Evolutionary conservation across 2,329 filamentous ascomycete genomes (phyloP).

Genomic region (Xylariaceae sp.): DNA sequence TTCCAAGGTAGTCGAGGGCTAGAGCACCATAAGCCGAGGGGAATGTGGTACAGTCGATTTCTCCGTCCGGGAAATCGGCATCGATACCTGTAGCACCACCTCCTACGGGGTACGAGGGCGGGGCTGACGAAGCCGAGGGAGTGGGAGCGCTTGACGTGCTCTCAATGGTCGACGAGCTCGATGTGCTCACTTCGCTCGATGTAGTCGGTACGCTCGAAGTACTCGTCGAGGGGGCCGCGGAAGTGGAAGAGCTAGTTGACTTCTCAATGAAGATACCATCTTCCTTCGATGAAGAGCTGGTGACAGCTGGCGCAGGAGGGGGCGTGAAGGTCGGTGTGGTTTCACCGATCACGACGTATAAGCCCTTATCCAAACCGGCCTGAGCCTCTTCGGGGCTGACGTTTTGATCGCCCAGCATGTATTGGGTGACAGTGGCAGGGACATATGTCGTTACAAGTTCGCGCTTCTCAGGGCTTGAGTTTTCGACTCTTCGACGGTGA

Average conservation of each 20-base stretch:
- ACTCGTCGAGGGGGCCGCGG: slow-evolving; percentile 25
- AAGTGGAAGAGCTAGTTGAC: slow-evolving; percentile 30
- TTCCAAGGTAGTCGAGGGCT: slow-evolving; percentile 59
- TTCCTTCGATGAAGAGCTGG: slow-evolving; percentile 32
- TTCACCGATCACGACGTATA: slow-evolving; percentile 61
- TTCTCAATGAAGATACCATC: slow-evolving; percentile 32
- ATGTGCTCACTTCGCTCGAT: slow-evolving; percentile 13
- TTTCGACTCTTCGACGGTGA: slow-evolving; percentile 45
- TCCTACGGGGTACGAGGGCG: slow-evolving; percentile 24
- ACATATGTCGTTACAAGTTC: slow-evolving; percentile 50
- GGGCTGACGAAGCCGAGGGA: slow-evolving; percentile 25
- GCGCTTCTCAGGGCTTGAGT: slow-evolving; percentile 45
- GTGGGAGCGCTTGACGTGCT: slow-evolving; percentile 24
- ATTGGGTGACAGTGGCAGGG: slow-evolving; percentile 61
- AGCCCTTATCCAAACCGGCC: slow-evolving; percentile 64
- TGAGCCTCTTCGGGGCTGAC: slow-evolving; percentile 62
- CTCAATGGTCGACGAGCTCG: slow-evolving; percentile 24
- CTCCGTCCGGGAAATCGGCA: slow-evolving; percentile 68
- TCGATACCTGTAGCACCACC: slow-evolving; percentile 50
- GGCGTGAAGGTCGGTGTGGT: slow-evolving; percentile 48
- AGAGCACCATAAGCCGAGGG: slow-evolving; percentile 78
- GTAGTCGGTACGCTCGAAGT: slow-evolving; percentile 20
- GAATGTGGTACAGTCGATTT: slow-evolving; percentile 66
- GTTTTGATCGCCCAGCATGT: slow-evolving; percentile 60
- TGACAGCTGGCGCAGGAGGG: slow-evolving; percentile 33